These are phyloP conservation scores for Aspergillus niger DNA, from an alignment of 2,329 filamentous ascomycete genomes.

Conservation along the genomic window DNA sequence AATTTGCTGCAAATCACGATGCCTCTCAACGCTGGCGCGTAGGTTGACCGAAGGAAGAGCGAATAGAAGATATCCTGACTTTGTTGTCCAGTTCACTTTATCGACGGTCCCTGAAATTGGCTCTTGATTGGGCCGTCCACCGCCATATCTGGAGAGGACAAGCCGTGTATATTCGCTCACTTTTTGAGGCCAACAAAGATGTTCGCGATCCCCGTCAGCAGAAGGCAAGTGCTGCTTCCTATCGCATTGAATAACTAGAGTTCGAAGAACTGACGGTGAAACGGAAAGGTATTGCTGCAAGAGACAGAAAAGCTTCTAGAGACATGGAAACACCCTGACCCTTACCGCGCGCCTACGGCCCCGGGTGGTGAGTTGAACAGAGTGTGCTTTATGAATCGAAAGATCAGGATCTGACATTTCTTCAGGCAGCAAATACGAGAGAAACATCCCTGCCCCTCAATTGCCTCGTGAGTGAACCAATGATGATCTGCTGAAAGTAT, in stretches of 20 bases:
- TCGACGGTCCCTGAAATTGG: conserved; percentile 86
- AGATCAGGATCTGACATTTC: conserved; percentile 16
- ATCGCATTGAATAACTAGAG: neutral
- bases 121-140: conserved; percentile 94
- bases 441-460: conserved; percentile 80
- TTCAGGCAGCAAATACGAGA: conserved; percentile 89
- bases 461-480: conserved; percentile 69
- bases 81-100: conserved; percentile 66
- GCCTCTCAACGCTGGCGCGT: conserved; percentile 43
- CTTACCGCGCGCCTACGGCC: conserved; percentile 83
- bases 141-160: conserved; percentile 93
- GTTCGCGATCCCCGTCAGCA: conserved; percentile 82
- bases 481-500: neutral
- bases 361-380: conserved; percentile 74
- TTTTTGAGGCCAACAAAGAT: conserved; percentile 91
- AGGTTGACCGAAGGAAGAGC: conserved; percentile 22
- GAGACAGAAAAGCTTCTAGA: conserved; percentile 87
- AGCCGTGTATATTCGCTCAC: conserved; percentile 88
- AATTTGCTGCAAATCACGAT: conserved; percentile 27
- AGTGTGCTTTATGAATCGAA: neutral
- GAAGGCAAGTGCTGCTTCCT: conserved; percentile 59
- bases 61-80: conserved; percentile 29
- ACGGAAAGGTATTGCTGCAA: conserved; percentile 70
- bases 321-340: conserved; percentile 97
- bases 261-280: conserved; percentile 6